Evolutionary conservation across 73 alveolate species (phyloP).

Genomic region (Paramecium tetraurelia): DNA sequence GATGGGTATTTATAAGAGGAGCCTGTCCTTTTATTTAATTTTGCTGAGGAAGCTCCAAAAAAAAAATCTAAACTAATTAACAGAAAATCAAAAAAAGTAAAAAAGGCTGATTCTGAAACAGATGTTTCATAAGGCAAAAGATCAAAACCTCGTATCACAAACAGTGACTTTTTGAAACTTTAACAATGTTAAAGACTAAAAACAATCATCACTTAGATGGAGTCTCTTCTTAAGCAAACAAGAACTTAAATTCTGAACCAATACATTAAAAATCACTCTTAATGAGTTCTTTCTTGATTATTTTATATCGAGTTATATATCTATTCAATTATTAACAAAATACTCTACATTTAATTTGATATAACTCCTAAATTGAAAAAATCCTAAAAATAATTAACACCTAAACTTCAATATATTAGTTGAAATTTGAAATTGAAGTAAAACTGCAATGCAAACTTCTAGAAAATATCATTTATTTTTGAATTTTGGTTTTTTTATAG

Average conservation of each 20-base stretch:
- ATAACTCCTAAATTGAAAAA: not conserved
- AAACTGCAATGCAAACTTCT: not conserved
- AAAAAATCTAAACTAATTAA: not conserved
- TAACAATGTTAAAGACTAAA: constrained; percentile 24
- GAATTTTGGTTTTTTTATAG: not conserved
- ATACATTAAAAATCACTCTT: not conserved
- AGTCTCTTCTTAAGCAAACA: not conserved
- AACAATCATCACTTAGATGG: not conserved
- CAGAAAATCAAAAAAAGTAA: not conserved
- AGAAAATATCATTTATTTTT: not conserved
- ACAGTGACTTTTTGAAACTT: constrained; percentile 9
- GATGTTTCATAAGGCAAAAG: not conserved
- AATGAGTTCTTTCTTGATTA: not conserved
- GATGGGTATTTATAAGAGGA: constrained; percentile 32
- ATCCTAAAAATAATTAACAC: not conserved
- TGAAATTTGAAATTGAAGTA: not conserved
- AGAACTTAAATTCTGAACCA: constrained; percentile 10
- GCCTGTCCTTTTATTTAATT: not conserved
- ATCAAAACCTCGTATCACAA: not conserved
- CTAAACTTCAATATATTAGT: not conserved
- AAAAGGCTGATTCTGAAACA: constrained; percentile 19
- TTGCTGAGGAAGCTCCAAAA: constrained; percentile 26
- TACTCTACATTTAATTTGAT: not conserved
- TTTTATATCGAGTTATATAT: constrained; percentile 32
- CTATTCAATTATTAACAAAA: not conserved